Base-by-base conservation (phyloP, 768 basidiomycete species). In the Rhodotorula diobovata region DNA sequence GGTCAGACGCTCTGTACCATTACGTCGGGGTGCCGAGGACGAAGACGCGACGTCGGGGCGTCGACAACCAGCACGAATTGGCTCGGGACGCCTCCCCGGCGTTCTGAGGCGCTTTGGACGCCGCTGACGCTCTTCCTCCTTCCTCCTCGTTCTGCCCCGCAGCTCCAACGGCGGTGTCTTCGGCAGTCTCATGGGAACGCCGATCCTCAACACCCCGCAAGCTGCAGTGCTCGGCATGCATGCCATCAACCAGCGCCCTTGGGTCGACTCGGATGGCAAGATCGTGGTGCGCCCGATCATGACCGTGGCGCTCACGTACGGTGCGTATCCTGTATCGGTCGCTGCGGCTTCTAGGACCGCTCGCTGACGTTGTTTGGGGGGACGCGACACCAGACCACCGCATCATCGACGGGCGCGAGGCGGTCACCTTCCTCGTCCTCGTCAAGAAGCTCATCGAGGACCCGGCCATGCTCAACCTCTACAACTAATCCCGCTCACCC, bases 131-230 rank as follows among this genome's bases (percentile, higher is more conserved):
- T 34, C 18, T 12, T 15, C 15, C 67, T 3, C 14, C 50, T 25
- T 28, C 9, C 20, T 23, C 41, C 18, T 15, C 41, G 14, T 12
- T 18, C 39, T 7, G 14, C 41, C 14, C n/a, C n/a, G 16, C 72
- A 95, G 93, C 81, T 98, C 96, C 51, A 99, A 99, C 79, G 96
- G 95, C 56, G 95, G 95, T 77, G 95, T 99, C 80, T 99, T 99
- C 78, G 95, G 95, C 55, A 95, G 92, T 60, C 83, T 99, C 60
- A 96, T 89, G 78, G 95, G 95, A 51, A 99, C 95, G n/a, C 95
- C 95, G 48, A 99, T 99, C 79, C 95, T 98, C 83, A 98, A 97
- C 84, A 84, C 94, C 56, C 95, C 94, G 9, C 95, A 57, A 35
- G 23, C 35, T 28, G 58, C 41, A 25, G 93, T 97, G 14, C 87